Evolutionary conservation across 1,139 yeast species (phyloP).

Genomic region (Candida mesenterica): DNA sequence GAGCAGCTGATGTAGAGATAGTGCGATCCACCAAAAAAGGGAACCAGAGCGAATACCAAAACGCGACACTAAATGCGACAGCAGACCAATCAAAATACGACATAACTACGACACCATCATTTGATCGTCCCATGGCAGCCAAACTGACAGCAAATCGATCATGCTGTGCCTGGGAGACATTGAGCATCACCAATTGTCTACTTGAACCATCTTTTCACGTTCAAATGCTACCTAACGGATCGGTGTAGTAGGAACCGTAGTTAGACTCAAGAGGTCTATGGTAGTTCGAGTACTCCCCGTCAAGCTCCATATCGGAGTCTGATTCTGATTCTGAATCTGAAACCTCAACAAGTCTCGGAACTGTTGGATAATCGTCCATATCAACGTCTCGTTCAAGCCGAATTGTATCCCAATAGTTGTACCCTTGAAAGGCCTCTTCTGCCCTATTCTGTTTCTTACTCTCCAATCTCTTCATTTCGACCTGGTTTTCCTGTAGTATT

Average conservation of each 20-base stretch:
- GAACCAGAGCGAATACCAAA: too few species aligned
- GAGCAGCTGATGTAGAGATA: conserved; percentile 4
- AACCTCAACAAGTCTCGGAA: conserved; percentile 9
- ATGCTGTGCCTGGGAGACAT: too few species aligned
- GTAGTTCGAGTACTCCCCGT: conserved; percentile 4
- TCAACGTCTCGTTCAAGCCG: conserved; percentile 23
- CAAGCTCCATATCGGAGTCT: conserved; percentile 13
- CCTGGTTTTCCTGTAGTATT: conserved; percentile 26
- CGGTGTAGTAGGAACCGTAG: conserved; percentile 24
- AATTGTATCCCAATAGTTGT: conserved; percentile 10
- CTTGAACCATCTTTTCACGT: too few species aligned
- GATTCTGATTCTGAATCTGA: neutral
- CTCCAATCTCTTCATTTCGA: conserved; percentile 22
- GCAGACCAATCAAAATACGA: too few species aligned
- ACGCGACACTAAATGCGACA: too few species aligned
- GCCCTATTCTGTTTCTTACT: conserved; percentile 10
- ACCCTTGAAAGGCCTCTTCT: conserved; percentile 5
- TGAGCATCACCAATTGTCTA: too few species aligned
- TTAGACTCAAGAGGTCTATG: conserved; percentile 18
- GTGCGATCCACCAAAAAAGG: neutral
- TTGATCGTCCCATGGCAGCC: too few species aligned
- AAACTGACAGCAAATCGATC: too few species aligned
- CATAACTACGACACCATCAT: too few species aligned
- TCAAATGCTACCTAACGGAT: conserved; percentile 5
- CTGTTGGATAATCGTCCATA: conserved; percentile 26